Conservation (phyloP, 257 asterid species). For the Solanum sitiens region DNA sequence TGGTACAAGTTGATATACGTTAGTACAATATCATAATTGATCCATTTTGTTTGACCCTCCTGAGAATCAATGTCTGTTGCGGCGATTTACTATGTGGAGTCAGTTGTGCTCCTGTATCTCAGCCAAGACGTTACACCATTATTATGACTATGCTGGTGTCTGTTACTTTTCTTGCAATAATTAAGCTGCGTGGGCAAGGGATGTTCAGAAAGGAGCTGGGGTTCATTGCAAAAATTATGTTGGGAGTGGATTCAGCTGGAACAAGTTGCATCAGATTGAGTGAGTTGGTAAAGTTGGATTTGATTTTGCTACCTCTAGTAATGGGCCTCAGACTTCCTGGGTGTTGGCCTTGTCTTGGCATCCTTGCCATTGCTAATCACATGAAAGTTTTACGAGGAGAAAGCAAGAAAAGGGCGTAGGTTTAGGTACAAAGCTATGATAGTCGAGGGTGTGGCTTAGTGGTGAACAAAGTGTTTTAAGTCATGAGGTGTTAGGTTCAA, state of each 20-base stretch:
- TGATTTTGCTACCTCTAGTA: background rate
- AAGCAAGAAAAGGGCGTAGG: background rate
- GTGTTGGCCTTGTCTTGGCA: background rate
- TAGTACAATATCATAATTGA: background rate
- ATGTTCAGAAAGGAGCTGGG: background rate
- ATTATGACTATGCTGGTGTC: background rate
- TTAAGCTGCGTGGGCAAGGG: background rate
- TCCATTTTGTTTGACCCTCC: background rate
- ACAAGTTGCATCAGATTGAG: background rate
- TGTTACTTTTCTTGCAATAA: background rate
- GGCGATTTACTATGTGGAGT: background rate
- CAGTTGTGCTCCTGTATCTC: background rate
- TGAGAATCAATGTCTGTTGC: background rate
- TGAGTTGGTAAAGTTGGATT: no score
- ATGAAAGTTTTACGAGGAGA: background rate
- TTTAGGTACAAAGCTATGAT: background rate
- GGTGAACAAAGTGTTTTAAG: no score
- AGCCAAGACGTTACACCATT: background rate
- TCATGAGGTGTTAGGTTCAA: no score
- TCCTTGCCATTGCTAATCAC: background rate
- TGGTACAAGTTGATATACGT: background rate
- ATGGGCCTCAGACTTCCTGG: background rate
- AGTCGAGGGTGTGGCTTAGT: no score
- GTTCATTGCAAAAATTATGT: background rate
- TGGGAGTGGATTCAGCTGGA: background rate